Conservation (phyloP, 176 grass and related monocot genomes). For the Raddia guianensis region DNA sequence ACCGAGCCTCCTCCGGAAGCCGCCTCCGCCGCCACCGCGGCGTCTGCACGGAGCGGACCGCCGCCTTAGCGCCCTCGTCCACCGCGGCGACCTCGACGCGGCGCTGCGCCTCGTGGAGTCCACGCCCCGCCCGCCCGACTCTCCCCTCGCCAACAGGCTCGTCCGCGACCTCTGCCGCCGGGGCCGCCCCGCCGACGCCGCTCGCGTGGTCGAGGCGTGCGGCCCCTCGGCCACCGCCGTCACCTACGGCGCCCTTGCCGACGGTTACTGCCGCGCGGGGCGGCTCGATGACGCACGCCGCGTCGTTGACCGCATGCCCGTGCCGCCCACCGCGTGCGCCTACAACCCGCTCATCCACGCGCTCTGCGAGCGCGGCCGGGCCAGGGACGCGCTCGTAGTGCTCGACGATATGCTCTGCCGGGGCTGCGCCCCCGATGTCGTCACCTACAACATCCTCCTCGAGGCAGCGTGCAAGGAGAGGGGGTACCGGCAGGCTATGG, state of each 20-base stretch:
- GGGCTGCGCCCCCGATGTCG: constrained; percentile 58
- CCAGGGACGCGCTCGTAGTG: constrained; percentile 57
- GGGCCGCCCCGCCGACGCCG: constrained; percentile 51
- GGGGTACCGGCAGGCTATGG: constrained; percentile 55
- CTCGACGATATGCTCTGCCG: constrained; percentile 72
- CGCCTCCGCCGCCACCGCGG: constrained; percentile 15
- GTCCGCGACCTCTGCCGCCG: constrained; percentile 71
- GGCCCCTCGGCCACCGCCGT: constrained; percentile 57
- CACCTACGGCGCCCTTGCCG: constrained; percentile 64
- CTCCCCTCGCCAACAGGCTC: constrained; percentile 60
- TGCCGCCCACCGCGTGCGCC: constrained; percentile 53
- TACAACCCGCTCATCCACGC: constrained; percentile 77
- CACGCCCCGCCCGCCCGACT: constrained; percentile 46
- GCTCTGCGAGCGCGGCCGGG: constrained; percentile 55
- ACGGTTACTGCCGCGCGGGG: constrained; percentile 65
- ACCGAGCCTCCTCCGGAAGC: constrained; percentile 24
- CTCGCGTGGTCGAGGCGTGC: constrained; percentile 59
- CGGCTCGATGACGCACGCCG: constrained; percentile 55
- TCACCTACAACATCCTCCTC: constrained; percentile 84
- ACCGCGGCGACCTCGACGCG: constrained; percentile 58
- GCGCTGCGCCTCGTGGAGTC: constrained; percentile 53
- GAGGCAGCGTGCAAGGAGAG: constrained; percentile 63
- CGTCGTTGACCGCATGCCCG: constrained; percentile 60
- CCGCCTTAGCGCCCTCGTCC: constrained; percentile 60
- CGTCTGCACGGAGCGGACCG: constrained; percentile 42